These are phyloP conservation scores for Fabrea salina DNA, from an alignment of 169 alveolate genomes.

Conservation along the genomic window DNA sequence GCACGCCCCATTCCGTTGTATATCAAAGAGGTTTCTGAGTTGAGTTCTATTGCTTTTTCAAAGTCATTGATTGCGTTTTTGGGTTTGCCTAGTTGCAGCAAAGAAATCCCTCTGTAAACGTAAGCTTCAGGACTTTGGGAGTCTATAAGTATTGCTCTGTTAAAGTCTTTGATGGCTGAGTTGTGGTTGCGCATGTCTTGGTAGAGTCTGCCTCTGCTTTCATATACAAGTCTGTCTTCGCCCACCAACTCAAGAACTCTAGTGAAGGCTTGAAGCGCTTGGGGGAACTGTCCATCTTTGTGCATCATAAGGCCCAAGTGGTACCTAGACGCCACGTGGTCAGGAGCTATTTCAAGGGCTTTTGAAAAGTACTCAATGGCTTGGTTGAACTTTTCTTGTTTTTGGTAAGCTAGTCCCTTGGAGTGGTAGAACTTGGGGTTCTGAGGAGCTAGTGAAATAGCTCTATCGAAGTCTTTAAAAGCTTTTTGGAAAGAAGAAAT, in stretches of 20 bases:
- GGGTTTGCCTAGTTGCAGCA: slow-evolving; percentile 48
- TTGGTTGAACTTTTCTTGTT: slow-evolving; percentile 41
- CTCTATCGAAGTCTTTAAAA: slow-evolving; percentile 66
- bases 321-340: slow-evolving; percentile 65
- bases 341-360: slow-evolving; percentile 62
- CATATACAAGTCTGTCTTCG: slow-evolving; percentile 54
- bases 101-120: slow-evolving; percentile 70
- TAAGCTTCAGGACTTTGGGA: slow-evolving; percentile 60
- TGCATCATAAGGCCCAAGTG: slow-evolving; percentile 81
- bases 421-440: slow-evolving; percentile 73
- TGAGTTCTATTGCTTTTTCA: slow-evolving; percentile 44
- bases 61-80: slow-evolving; percentile 67
- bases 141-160: slow-evolving; percentile 41
- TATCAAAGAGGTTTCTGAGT: slow-evolving; percentile 58
- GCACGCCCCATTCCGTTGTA: slow-evolving; percentile 72
- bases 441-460: slow-evolving; percentile 49
- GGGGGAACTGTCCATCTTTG: slow-evolving; percentile 53
- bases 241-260: slow-evolving; percentile 52
- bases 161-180: slow-evolving; percentile 69
- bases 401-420: slow-evolving; percentile 77
- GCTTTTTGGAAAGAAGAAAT: slow-evolving; percentile 50
- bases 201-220: slow-evolving; percentile 67
- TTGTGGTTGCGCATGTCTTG: slow-evolving; percentile 74
- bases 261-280: slow-evolving; percentile 68
- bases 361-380: slow-evolving; percentile 72